Evolutionary conservation across 345 rosid genomes (phyloP).

Genomic region (Salix udensis): DNA sequence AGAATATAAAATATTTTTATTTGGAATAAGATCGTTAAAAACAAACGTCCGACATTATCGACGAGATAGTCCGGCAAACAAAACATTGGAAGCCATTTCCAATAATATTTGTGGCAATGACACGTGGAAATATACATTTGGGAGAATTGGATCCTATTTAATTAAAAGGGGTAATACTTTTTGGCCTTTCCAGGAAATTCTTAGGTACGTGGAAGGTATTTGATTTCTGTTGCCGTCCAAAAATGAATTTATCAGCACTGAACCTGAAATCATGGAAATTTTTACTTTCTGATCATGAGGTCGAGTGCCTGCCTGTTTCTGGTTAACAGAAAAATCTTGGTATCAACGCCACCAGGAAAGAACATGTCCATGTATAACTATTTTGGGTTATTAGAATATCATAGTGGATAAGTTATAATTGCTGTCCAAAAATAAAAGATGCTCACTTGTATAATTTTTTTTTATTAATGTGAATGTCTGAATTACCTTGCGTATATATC

Average conservation of each 20-base stretch:
- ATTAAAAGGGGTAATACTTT: neutral
- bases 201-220: neutral
- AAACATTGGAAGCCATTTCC: neutral
- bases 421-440: too few species aligned
- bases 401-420: too few species aligned
- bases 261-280: neutral
- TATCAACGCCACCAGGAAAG: neutral
- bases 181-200: neutral
- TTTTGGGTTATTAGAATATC: too few species aligned
- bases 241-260: neutral
- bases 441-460: too few species aligned
- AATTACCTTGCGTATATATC: accelerated
- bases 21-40: too few species aligned
- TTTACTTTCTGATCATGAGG: neutral
- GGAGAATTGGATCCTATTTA: neutral
- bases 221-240: neutral
- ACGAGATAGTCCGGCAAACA: too few species aligned
- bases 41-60: too few species aligned
- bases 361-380: neutral
- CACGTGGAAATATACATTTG: neutral
- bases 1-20: too few species aligned
- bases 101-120: neutral
- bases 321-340: constrained; percentile 2
- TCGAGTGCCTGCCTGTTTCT: neutral
- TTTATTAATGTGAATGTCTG: too few species aligned